Base-by-base conservation (phyloP, 306 rosid genomes). In the Vachellia pachyceras region DNA sequence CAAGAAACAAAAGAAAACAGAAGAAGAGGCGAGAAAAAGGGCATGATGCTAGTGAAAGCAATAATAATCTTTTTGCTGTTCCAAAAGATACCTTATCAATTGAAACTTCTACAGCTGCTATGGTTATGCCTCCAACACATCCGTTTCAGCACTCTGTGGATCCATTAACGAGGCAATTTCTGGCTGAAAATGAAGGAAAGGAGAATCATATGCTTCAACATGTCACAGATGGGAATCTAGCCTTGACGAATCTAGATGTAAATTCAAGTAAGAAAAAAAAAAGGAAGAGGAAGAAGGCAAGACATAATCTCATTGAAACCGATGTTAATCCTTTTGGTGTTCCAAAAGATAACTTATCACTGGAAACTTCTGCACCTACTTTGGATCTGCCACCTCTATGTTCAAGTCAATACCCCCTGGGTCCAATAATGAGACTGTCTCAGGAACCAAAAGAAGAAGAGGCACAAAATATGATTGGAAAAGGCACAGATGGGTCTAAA, bases 361-460 rank as follows among this genome's bases (percentile, higher is more conserved):
- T 66, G 45, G 76, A 88, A 75, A 14, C 47, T 77, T 75, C 58
- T 55, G 20, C 57, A 20, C 69, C 70, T 29, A 82, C 75, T 45
- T 29, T 50, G 18, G 80, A 75, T 78, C 72, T 77, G 66, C 74
- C 84, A 60, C 35, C 77, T 3, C 73, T 73, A 74, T 82, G 72
- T 85, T 57, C 74, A n/a, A 77, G 68, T 61, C 72, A 79, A 77
- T 36, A 46, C 72, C 46, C 75, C 70, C 55, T 52, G 44, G 87
- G 85, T 82, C 67, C 64, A 39, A 82, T 75, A 58, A 55, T 61
- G 52, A 29, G 65, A 58, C 67, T 72, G 67, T 82, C 85, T 72
- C 50, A 36, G 52, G 81, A 44, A 55, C 71, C 68, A 57, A 69
- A n/a, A 80, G 85, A 47, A 57, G 78, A 12, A 49, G 10, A 41